These are phyloP conservation scores for Pythium sp. DNA, from an alignment of 352 stramenopile species.

Conservation along the genomic window DNA sequence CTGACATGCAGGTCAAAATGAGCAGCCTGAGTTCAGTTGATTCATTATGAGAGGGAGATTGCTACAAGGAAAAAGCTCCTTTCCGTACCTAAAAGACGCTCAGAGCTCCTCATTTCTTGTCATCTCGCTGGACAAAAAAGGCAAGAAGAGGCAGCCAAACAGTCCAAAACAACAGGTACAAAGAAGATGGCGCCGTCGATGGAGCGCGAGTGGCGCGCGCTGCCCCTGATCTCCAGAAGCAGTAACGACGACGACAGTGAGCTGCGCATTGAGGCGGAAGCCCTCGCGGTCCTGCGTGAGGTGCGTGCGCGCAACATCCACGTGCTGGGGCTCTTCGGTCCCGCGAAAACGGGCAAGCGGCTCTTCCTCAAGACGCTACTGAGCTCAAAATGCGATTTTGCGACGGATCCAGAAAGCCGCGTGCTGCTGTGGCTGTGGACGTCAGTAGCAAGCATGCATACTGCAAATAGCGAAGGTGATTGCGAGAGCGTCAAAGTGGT, in stretches of 20 bases:
- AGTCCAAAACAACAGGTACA: constrained; percentile 18
- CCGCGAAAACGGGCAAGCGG: constrained; percentile 33
- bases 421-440: constrained; percentile 58
- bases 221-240: constrained; percentile 34
- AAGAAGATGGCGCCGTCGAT: constrained; percentile 20
- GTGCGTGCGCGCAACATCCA: constrained; percentile 21
- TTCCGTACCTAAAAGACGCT: too few species aligned
- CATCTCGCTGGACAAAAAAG: constrained; percentile 1
- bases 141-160: constrained; percentile 13
- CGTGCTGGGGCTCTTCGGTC: constrained; percentile 45
- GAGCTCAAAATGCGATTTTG: constrained; percentile 25
- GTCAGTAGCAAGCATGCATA: background rate
- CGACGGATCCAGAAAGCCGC: background rate
- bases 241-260: background rate
- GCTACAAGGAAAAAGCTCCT: too few species aligned
- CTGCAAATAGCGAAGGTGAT: background rate
- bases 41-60: too few species aligned
- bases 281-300: constrained; percentile 24
- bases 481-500: constrained; percentile 20
- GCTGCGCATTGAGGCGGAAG: constrained; percentile 21
- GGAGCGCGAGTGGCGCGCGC: constrained; percentile 30
- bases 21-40: too few species aligned
- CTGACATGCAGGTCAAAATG: too few species aligned
- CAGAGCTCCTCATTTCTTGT: constrained; percentile 2
- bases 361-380: constrained; percentile 52